Evolutionary conservation across 1,284 basidiomycete species (phyloP).

Genomic region (Cryptococcus hybrid): DNA sequence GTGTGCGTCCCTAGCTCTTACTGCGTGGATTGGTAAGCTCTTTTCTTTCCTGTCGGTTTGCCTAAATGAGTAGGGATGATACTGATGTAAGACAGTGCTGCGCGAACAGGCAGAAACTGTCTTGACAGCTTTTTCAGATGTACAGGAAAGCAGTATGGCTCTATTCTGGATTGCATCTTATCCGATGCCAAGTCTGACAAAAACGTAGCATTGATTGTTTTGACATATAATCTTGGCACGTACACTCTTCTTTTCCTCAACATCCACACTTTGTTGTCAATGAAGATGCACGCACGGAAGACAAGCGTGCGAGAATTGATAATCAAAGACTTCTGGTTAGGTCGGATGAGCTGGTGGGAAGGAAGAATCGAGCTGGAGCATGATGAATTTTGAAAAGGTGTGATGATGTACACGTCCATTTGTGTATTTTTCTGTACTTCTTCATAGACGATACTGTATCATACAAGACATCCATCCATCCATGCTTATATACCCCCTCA

Average conservation of each 20-base stretch:
- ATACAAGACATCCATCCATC: background rate
- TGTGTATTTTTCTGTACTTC: too few relatives aligned
- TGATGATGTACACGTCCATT: background rate
- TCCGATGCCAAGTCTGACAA: background rate
- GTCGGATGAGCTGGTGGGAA: constrained; percentile 12
- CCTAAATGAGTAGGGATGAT: too few relatives aligned
- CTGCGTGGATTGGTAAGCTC: too few relatives aligned
- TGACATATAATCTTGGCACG: constrained; percentile 11
- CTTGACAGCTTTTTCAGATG: too few relatives aligned
- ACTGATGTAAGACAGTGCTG: too few relatives aligned
- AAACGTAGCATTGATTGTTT: constrained; percentile 13
- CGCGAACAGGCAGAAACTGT: too few relatives aligned
- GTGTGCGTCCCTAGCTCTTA: too few relatives aligned
- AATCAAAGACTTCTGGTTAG: constrained; percentile 3
- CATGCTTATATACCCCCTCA: background rate
- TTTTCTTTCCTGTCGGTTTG: too few relatives aligned
- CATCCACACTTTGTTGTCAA: constrained; percentile 12
- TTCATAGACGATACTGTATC: too few relatives aligned
- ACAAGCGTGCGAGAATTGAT: background rate
- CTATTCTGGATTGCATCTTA: too few relatives aligned
- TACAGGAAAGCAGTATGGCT: too few relatives aligned
- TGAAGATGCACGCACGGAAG: constrained; percentile 2
- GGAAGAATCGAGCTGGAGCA: constrained; percentile 3
- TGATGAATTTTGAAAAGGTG: background rate
- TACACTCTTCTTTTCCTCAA: constrained; percentile 9